phyloP scores from a whole-genome alignment of 495 filamentous ascomycete species.

The Hypoxylon cercidicola region DNA sequence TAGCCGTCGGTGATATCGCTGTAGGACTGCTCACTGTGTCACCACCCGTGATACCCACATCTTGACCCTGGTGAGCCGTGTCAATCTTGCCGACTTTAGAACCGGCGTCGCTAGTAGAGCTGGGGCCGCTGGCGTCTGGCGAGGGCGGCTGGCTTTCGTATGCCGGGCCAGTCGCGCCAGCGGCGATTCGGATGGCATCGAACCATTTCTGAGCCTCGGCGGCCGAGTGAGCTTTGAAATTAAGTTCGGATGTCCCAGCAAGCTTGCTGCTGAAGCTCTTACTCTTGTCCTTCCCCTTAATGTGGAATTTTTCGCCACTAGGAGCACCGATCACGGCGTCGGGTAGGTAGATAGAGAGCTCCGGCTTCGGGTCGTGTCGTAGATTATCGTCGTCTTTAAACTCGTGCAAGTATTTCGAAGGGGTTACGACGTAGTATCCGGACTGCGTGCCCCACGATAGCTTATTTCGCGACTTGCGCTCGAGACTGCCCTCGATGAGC shows the following conservation, averaged over 20 bases:
- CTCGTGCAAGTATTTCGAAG: slow-evolving; percentile 87
- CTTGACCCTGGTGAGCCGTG: slow-evolving; percentile 48
- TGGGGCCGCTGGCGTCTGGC: slow-evolving; percentile 23
- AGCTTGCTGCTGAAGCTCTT: slow-evolving; percentile 62
- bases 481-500: slow-evolving; percentile 85
- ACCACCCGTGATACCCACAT: slow-evolving; percentile 50
- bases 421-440: slow-evolving; percentile 89
- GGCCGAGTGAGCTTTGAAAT: slow-evolving; percentile 74
- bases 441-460: slow-evolving; percentile 78
- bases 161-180: slow-evolving; percentile 49
- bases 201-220: slow-evolving; percentile 85
- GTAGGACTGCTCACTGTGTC: slow-evolving; percentile 52
- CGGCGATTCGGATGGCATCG: slow-evolving; percentile 68
- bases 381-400: slow-evolving; percentile 94
- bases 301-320: slow-evolving; percentile 83
- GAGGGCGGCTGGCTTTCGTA: slow-evolving; percentile 43
- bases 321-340: slow-evolving; percentile 84
- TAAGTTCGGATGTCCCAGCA: slow-evolving; percentile 61
- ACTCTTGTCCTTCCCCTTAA: slow-evolving; percentile 90
- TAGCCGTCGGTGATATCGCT: slow-evolving; percentile 40
- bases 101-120: slow-evolving; percentile 22
- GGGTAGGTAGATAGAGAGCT: slow-evolving; percentile 90
- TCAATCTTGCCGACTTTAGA: slow-evolving; percentile 33
- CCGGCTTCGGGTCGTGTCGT: slow-evolving; percentile 80
- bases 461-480: slow-evolving; percentile 84